Evolutionary conservation across 805 yeast species (phyloP), one percentile per base, ranked within the genome.

Genomic region (Saccharomyces eubayanus): DNA sequence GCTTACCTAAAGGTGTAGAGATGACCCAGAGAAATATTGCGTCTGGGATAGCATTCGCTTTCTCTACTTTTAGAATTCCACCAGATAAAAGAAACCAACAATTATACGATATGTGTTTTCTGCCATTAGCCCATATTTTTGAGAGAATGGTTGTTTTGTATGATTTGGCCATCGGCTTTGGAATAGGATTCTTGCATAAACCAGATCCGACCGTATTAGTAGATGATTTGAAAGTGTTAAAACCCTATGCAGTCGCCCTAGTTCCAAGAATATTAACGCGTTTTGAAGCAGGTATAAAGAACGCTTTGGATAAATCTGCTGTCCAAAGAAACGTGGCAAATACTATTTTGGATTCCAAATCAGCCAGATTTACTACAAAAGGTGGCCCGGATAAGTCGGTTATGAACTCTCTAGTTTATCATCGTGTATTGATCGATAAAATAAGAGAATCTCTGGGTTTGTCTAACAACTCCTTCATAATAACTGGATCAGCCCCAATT

Each of bases 401-500:
- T 45, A 65, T 67, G 55, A 77, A 71, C 53, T 59, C 54, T 54
- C 59, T 66, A 27, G 51, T 78, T 5, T 73, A 58, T 50, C 70
- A 66, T 49, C 57, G 59, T 14, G 53, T 65, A 2, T 48, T 81
- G 53, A 65, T 74, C 46, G 72, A 71, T 48, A 78, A 78, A 64
- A 72, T 81, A 31, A 70, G 76, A 49, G 61, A 64, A 51, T 73
- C 74, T 36, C 62, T 80, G n/a, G 84, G 85, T 1, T 73, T 81
- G 55, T 74, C 71, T 30, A 76, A 77, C 49, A 59, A 73, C 40
- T 65, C 70, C 20, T 68, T 69, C 54, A 54, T 77, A 28, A 66
- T 77, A 40, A 71, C 77, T 29, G 89, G 92, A 28, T 83, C 88
- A 31, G 90, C 92, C 2, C 92, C 94, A 28, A 75, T 86, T 57